Conservation (phyloP, 164 flowering plant genomes). For the Macadamia tetraphylla region DNA sequence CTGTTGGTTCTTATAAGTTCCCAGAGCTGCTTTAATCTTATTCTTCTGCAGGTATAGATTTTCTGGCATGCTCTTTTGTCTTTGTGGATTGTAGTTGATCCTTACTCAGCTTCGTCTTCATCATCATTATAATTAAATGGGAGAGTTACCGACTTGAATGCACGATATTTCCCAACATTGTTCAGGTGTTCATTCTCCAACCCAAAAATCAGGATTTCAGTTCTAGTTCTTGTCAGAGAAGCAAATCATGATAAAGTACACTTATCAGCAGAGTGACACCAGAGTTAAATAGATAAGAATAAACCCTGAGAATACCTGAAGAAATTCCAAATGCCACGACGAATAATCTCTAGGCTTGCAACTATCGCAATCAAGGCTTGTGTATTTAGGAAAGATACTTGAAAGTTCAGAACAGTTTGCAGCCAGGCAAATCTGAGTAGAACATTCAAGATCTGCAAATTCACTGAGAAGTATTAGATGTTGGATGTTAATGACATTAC, state of each 20-base stretch:
- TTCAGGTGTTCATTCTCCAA: constrained; percentile 6
- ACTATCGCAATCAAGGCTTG: constrained; percentile 30
- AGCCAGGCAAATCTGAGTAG: constrained; percentile 68
- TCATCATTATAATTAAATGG: constrained; percentile 1
- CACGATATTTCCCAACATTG: constrained; percentile 5
- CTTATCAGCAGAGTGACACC: no score
- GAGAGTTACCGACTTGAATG: constrained; percentile 5
- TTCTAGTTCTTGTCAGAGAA: not conserved
- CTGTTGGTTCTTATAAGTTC: no score
- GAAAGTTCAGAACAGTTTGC: constrained; percentile 45
- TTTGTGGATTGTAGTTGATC: not conserved
- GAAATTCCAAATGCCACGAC: constrained; percentile 81
- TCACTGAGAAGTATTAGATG: no score
- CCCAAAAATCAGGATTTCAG: not conserved
- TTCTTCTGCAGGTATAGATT: not conserved
- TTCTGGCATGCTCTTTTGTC: not conserved
- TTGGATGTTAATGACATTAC: no score
- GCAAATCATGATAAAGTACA: no score
- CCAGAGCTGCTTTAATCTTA: no score
- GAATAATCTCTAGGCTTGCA: constrained; percentile 66
- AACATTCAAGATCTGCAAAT: constrained; percentile 47
- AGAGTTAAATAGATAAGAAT: not conserved
- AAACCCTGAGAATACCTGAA: constrained; percentile 45
- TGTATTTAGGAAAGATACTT: constrained; percentile 32
- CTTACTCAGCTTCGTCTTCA: constrained; percentile 1